Base-by-base conservation (phyloP, 257 asterid species). In the Phtheirospermum japonicum region DNA sequence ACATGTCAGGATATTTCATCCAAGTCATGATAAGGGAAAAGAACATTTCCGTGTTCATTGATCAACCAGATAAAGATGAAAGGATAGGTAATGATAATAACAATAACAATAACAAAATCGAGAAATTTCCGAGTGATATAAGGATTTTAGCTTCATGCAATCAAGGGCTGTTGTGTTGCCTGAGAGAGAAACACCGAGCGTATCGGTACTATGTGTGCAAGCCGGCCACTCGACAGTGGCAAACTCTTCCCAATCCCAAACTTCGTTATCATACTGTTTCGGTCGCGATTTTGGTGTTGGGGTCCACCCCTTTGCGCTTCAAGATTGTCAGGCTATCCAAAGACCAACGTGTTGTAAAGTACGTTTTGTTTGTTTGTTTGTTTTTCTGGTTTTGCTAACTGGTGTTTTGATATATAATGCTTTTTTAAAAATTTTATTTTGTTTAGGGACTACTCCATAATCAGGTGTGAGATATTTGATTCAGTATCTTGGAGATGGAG, bases 171-270 rank as follows among this genome's bases (percentile, higher is more conserved):
- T 26, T 73, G 13, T 70, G 72, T 8, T 54, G 76, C 7, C 2
- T 11, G 36, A 65, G 8, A 34, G 0, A 20, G 6, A 33, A 8
- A 6, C 13, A 11, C 1, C 2, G 2, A 0, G 11, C 8, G 0
- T 14, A 8, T 11, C 30, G 49, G 12, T 70, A 63, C 16, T 63
- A 49, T 9, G 50, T 59, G 4, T 40, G 67, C 49, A 77, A 77
- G 36, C 83, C 80, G 10, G 45, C 55, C 11, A 67, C 69, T 2
- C 8, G 20, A 19, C 73, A 77, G 28, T 73, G 71, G 71, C 62
- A 59, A 45, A 2, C 43, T 7, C 2, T 74, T 28, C 83, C 80
- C 0, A 67, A 63, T 11, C 71, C 77, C 0, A 65, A 73, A 4
- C 33, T 37, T 8, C 46, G 71, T 1, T 65, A 5, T 0, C 0